phyloP scores from a whole-genome alignment of 2,329 filamentous ascomycete genomes.

The Trichoderma guizhouense region DNA sequence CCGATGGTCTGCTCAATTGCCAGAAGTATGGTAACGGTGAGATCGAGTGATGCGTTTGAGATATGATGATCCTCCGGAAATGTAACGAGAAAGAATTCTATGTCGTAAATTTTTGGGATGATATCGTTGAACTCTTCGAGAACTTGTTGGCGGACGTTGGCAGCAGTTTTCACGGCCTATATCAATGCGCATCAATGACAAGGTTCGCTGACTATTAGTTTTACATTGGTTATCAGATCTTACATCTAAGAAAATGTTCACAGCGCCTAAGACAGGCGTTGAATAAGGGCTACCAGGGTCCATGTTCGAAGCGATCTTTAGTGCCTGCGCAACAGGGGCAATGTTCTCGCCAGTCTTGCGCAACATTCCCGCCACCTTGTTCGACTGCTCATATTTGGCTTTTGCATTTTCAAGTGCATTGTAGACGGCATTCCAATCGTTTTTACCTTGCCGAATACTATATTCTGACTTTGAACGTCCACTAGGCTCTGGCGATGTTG shows the following conservation, averaged over 20 bases:
- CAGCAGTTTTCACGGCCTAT: background rate
- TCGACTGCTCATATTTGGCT: background rate
- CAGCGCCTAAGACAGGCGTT: background rate
- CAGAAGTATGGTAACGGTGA: background rate
- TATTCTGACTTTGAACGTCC: background rate
- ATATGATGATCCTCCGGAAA: background rate
- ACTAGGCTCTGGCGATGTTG: background rate
- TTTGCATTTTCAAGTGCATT: background rate
- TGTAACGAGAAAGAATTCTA: background rate
- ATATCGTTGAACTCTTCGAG: background rate
- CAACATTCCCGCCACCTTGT: background rate
- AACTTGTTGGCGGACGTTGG: background rate
- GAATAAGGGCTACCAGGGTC: background rate
- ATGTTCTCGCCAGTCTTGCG: background rate
- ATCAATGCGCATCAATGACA: background rate
- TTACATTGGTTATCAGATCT: background rate
- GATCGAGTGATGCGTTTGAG: background rate
- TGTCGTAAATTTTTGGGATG: background rate
- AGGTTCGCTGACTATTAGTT: background rate
- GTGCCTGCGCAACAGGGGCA: background rate
- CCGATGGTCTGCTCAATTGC: background rate
- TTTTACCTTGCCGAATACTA: background rate
- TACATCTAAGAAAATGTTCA: background rate
- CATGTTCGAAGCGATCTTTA: background rate
- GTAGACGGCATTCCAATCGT: background rate